These are phyloP conservation scores for Venturia pyrina DNA, from an alignment of 2,329 filamentous ascomycete species.

Conservation along the genomic window DNA sequence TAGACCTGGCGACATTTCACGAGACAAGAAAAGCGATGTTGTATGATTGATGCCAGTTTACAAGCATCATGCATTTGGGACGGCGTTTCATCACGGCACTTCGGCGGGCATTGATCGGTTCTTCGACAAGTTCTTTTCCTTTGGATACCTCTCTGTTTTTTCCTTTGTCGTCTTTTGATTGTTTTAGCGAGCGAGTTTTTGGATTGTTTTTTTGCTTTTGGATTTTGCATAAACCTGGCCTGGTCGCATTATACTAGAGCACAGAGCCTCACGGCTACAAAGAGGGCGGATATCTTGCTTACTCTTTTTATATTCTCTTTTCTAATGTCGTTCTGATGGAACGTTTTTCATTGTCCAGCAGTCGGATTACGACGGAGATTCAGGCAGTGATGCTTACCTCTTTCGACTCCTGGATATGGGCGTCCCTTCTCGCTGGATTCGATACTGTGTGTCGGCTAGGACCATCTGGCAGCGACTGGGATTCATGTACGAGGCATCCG, in stretches of 20 bases:
- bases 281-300: conserved; percentile 29
- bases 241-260: conserved; percentile 17
- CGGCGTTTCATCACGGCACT: conserved; percentile 36
- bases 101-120: neutral
- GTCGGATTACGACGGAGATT: conserved; percentile 13
- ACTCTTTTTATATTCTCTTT: conserved; percentile 18
- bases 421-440: neutral
- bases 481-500: conserved; percentile 5
- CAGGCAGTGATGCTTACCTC: neutral
- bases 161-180: conserved; percentile 30
- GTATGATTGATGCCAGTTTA: conserved; percentile 32
- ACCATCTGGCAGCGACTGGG: conserved; percentile 3
- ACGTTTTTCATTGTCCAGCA: neutral
- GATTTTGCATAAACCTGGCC: conserved; percentile 34
- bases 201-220: conserved; percentile 30
- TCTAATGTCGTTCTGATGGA: conserved; percentile 31
- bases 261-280: conserved; percentile 34
- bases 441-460: conserved; percentile 5
- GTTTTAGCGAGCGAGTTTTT: conserved; percentile 34
- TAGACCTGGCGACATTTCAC: conserved; percentile 29
- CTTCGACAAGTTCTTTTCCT: conserved; percentile 21
- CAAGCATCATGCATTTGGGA: conserved; percentile 35
- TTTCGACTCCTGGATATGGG: conserved; percentile 1
- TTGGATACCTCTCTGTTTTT: conserved; percentile 30
- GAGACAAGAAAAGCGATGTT: conserved; percentile 35